Base-by-base conservation (phyloP, 345 rosid genomes). In the Limnanthes douglasii region DNA sequence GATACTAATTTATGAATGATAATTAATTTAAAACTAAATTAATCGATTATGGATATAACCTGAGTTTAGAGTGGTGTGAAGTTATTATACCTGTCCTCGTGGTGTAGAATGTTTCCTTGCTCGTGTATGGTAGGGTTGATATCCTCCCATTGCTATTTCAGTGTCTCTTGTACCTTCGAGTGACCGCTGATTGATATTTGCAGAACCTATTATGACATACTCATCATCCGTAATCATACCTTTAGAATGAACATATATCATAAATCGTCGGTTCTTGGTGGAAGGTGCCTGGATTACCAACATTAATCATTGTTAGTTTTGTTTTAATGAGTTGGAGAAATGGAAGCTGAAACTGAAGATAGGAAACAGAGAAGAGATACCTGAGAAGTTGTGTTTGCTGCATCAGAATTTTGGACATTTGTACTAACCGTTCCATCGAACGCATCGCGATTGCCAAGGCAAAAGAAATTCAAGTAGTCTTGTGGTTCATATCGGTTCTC, bases 141-240 rank as follows among this genome's bases (percentile, higher is more conserved):
- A 86, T 11, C 71, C 96, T 16, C 96, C 96, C 81, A 81, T 78
- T 45, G 94, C 94, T 46, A 86, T 86, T 54, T 86, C 96, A 15
- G 94, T 77, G 43, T 86, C 96, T 51, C 96, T 62, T 3, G 92
- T 77, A 20, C 96, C 96, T 24, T 66, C 96, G 72, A 80, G 61
- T 34, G 96, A 86, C 0, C 96, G 71, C 50, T 86, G 96, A 42
- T 86, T 86, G 61, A 86, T 86, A 39, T 86, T 86, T 21, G 96
- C 96, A 3, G 96, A 81, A 31, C 96, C 96, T 10, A 86, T 9
- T 17, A 86, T 46, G 44, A 81, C 68, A 31, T 69, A 86, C 56
- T 86, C 94, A 4, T 86, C 96, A 28, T 86, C 96, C n/a, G 62
- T 86, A 38, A 86, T 80, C 81, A 86, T 86, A 20, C 92, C 94